Evolutionary conservation across 257 asterid genomes (phyloP).

Genomic region (Fraxinus cuspidata): DNA sequence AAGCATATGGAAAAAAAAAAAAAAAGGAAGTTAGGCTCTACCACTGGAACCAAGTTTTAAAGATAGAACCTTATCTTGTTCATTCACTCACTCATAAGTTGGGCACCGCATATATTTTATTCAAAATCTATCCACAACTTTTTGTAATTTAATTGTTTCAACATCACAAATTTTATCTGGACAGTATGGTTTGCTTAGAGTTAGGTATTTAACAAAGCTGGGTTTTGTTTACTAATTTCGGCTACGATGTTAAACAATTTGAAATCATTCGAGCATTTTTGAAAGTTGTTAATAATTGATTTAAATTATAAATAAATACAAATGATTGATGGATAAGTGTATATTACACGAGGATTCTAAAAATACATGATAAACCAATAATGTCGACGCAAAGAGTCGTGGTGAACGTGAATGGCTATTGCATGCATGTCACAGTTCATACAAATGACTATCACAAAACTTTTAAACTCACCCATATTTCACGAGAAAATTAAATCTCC

Average conservation of each 20-base stretch:
- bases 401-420: constrained; percentile 23
- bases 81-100: constrained; percentile 27
- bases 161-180: constrained; percentile 24
- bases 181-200: not conserved
- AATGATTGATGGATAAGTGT: too few species aligned
- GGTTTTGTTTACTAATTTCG: too few species aligned
- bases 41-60: constrained; percentile 43
- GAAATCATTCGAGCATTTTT: too few species aligned
- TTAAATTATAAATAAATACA: too few species aligned
- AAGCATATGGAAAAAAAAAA: not conserved
- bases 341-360: too few species aligned
- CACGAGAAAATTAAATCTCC: constrained; percentile 34
- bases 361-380: not conserved
- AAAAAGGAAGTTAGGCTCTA: constrained; percentile 2
- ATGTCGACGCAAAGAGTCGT: not conserved
- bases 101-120: constrained; percentile 35
- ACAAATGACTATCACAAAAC: not conserved
- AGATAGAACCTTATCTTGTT: constrained; percentile 73
- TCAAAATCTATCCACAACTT: constrained; percentile 14
- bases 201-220: too few species aligned
- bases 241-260: too few species aligned
- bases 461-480: not conserved
- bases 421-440: constrained; percentile 12
- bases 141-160: constrained; percentile 2
- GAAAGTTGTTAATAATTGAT: too few species aligned